Base-by-base conservation (phyloP, 2,329 filamentous ascomycete genomes). In the Botrytis hyacinthi region DNA sequence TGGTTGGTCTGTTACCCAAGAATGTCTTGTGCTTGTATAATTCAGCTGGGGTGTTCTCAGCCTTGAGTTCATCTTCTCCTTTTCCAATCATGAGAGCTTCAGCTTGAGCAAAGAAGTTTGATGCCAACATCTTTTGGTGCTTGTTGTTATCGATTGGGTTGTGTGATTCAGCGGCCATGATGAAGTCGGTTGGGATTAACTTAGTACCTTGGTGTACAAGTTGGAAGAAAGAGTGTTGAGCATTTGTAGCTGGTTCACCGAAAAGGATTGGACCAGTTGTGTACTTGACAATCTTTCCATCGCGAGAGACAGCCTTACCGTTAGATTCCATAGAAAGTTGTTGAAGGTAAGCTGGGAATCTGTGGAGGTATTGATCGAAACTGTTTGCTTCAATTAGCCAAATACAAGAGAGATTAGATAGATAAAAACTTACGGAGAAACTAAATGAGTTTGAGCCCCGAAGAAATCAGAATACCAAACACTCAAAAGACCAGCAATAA, bases 401-500 rank as follows among this genome's bases (percentile, higher is more conserved):
- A 44, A 14, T 40, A 9, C 78, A 68, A 68, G 76, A 73, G 44
- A 10, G 9, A 67, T 37, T 46, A 12, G 32, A n/a, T 35, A 32
- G n/a, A 63, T 37, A 1, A 29, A 48, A 14, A 89, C 91, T 87
- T 87, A 94, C 90, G 96, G 96, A 82, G 96, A 93, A 77, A 99
- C 95, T 71, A 99, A 89, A 85, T 98, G 96, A 75, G 96, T 98
- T 86, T 99, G 96, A 70, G 96, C 94, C 83, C 95, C 95, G 84
- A 97, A 99, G 86, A 98, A 98, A 87, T 99, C 93, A 76, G 94
- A 97, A 87, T 99, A 99, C 94, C 95, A 99, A 73, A 99, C 95
- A 80, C 94, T 98, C 81, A 99, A 85, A 44, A 99, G 90, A 83
- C 95, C 96, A 82, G 92, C 96, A 78, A 99, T 87, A 70, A 94